These are phyloP conservation scores for Sesbania bispinosa DNA, from an alignment of 306 rosid genomes.

Conservation along the genomic window DNA sequence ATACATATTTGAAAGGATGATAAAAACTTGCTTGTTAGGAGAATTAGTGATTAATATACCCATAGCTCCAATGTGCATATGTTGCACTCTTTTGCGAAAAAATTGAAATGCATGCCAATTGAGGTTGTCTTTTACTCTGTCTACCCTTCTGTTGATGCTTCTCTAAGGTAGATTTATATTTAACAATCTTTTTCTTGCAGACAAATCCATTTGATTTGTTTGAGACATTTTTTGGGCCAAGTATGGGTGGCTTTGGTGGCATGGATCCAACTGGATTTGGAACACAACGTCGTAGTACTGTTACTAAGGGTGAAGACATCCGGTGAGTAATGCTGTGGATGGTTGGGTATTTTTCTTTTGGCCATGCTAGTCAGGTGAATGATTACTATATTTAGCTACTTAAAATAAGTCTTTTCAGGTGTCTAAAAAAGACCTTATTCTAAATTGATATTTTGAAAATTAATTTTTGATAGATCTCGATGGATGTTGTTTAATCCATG, in stretches of 20 bases:
- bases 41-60: not conserved
- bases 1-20: not conserved
- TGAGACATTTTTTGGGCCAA: slow-evolving; percentile 93
- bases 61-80: not conserved
- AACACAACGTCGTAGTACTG: slow-evolving; percentile 82
- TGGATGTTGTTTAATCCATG: not conserved
- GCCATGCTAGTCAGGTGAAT: slow-evolving; percentile 4
- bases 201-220: slow-evolving; percentile 96
- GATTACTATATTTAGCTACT: not conserved
- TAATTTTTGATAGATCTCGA: not conserved
- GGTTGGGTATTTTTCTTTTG: not conserved
- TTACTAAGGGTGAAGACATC: slow-evolving; percentile 90
- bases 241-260: slow-evolving; percentile 78
- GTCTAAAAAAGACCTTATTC: not conserved
- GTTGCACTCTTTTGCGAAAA: not conserved
- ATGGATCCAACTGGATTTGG: slow-evolving; percentile 82
- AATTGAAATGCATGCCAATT: slow-evolving; percentile 21
- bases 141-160: slow-evolving; percentile 1
- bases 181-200: slow-evolving; percentile 43
- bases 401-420: slow-evolving; percentile 7
- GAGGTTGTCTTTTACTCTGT: slow-evolving; percentile 10
- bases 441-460: slow-evolving; percentile 3
- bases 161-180: slow-evolving; percentile 4
- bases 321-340: slow-evolving; percentile 59
- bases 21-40: not conserved